These are phyloP conservation scores for Aspergillus jensenii DNA, from an alignment of 2,329 filamentous ascomycete species.

Conservation along the genomic window DNA sequence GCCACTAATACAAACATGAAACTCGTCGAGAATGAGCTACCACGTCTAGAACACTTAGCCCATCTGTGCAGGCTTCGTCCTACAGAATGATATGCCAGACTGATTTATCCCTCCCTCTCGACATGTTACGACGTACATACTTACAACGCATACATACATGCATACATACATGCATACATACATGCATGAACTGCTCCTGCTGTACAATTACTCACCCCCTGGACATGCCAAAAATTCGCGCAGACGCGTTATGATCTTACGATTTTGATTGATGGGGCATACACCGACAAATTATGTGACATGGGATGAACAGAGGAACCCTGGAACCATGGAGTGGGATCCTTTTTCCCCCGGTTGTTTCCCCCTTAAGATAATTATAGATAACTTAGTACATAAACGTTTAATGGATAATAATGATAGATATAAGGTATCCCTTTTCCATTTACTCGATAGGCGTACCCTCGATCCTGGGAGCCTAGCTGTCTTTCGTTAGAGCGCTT, in stretches of 20 bases:
- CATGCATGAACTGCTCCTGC: background rate
- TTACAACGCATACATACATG: background rate
- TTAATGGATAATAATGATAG: constrained; percentile 20
- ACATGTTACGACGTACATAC: background rate
- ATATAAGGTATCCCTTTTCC: background rate
- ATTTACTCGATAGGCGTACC: background rate
- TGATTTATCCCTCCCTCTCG: background rate
- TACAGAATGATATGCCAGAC: background rate
- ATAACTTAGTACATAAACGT: constrained; percentile 13
- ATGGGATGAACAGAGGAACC: background rate
- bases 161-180: background rate
- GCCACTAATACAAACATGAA: constrained; percentile 15
- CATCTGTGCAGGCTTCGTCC: background rate
- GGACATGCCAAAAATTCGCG: background rate
- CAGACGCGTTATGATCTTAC: constrained; percentile 7
- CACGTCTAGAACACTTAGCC: background rate
- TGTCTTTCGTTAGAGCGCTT: background rate
- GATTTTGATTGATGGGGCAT: constrained; percentile 1
- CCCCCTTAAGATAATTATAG: constrained; percentile 6
- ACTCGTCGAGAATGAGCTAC: background rate
- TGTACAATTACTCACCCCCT: background rate
- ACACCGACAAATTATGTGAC: background rate
- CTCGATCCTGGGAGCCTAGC: background rate
- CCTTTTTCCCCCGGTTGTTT: background rate
- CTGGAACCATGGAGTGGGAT: background rate